Percentiles rank a stretch among this genome's conserved stretches.
Evolutionary conservation across 352 stramenopile genomes (phyloP).

Genomic region (Phytophthora pistaciae): DNA sequence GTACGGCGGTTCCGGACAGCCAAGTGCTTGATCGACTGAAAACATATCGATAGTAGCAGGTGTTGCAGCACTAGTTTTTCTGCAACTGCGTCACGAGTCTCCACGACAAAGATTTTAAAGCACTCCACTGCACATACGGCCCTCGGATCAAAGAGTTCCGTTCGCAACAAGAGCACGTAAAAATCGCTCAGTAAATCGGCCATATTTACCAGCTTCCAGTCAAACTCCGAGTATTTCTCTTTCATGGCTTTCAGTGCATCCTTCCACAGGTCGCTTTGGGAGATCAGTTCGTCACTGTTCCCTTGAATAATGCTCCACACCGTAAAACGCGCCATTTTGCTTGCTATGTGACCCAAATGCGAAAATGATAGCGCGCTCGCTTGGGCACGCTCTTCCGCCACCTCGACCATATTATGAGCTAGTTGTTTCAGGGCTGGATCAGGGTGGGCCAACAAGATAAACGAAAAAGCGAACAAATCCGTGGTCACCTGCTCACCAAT

Average conservation of each 20-base stretch:
- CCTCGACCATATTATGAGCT: slow-evolving; percentile 48
- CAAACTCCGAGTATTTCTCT: slow-evolving; percentile 70
- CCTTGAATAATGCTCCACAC: slow-evolving; percentile 61
- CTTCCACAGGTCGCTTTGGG: slow-evolving; percentile 47
- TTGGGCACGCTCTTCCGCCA: slow-evolving; percentile 59
- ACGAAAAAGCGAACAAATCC: slow-evolving; percentile 78
- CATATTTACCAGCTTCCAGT: slow-evolving; percentile 73
- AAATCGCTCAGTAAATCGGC: slow-evolving; percentile 68
- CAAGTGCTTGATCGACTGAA: slow-evolving; percentile 69
- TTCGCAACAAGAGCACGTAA: slow-evolving; percentile 62
- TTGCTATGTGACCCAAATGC: slow-evolving; percentile 67
- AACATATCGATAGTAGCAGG: slow-evolving; percentile 76
- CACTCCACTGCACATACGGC: slow-evolving; percentile 68
- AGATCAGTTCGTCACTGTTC: slow-evolving; percentile 28
- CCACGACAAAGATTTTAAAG: slow-evolving; percentile 67
- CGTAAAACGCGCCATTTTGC: slow-evolving; percentile 75
- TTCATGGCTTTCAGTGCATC: slow-evolving; percentile 71
- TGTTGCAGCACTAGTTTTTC: slow-evolving; percentile 62
- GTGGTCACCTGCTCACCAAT: slow-evolving; percentile 71
- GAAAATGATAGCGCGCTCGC: slow-evolving; percentile 53
- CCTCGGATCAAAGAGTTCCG: slow-evolving; percentile 50
- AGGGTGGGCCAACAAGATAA: slow-evolving; percentile 47
- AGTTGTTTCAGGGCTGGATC: slow-evolving; percentile 46
- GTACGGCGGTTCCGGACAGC: slow-evolving; percentile 36
- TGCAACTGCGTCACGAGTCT: slow-evolving; percentile 50